Evolutionary conservation across 768 basidiomycete species (phyloP), one percentile per base, ranked within the genome.

Genomic region (Mycena vitilis): DNA sequence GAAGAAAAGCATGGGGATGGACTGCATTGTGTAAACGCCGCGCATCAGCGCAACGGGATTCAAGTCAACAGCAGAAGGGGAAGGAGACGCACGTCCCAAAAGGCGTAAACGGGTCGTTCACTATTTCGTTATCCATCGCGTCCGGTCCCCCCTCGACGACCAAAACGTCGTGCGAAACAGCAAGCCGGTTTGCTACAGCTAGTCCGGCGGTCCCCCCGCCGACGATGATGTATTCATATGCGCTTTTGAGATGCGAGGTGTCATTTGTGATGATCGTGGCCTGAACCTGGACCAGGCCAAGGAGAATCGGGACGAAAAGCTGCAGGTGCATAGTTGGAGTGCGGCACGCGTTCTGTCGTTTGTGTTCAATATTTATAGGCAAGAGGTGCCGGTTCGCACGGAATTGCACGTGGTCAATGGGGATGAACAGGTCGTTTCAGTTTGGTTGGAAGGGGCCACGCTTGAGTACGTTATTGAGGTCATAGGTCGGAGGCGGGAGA

Each of bases 131-230:
- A 23, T 69, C 22, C 57, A 61, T 64, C 23, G 36, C 22, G 63
- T 80, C 78, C 20, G 59, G 54, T 5, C 82, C 82, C 0, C 78
- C 79, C 57, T 76, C 75, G n/a, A 77, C 62, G 18, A 77, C 65
- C 20, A 77, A 60, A 15, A 77, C 75, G 1, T 63, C 61, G 30
- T 72, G 67, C 11, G 61, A 59, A 3, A 68, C 68, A 12, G 75
- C 63, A 18, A 77, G 73, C 11, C 76, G 72, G 44, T 70, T 73
- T 25, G 76, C 76, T 13, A 75, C 57, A 12, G 74, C 76, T 23
- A 75, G 69, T 13, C 64, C 76, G 8, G 75, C 68, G 16, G 73
- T 71, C 0, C 76, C 76, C 52, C 66, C 60, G 16, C 66, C 69
- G 34, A 73, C 59, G 34, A 73, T 22, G 40, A 73, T 71, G 40